Base-by-base conservation (phyloP, 208 protist genomes). In the Leishmania lainsoni region DNA sequence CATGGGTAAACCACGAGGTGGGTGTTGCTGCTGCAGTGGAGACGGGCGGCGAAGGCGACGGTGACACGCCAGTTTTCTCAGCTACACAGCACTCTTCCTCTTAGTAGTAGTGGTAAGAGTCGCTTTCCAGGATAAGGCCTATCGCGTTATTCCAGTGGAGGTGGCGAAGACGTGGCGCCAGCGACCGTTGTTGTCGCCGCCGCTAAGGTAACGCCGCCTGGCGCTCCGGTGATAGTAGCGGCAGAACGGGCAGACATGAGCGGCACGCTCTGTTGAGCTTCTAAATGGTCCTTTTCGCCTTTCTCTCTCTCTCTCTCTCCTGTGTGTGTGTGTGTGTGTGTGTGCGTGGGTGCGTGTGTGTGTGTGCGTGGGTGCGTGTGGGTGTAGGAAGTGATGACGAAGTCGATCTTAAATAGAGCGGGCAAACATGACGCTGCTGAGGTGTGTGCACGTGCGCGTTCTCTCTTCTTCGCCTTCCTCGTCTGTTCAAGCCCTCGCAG, bases 61-160 rank as follows among this genome's bases (percentile, higher is more conserved):
- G 5, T 29, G 39, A 29, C 39, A 26, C 39, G 16, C 49, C 20
- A 17, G 6, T 72, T 3, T 5, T 10, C 61, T 39, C 61, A 5
- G 61, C 29, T 29, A 66, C 61, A 17, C 4, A 5, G 17, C n/a
- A 5, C 61, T 22, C 61, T 9, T 48, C 66, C 20, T 51, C 39
- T 8, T 39, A 12, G 75, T 81, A 66, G 79, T 81, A 42, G 77
- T 86, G 84, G 75, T 89, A 84, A 5, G 71, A 68, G 77, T 89
- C 81, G 39, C 72, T 86, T 9, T 81, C 75, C 49, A 86, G 49
- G 56, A 75, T 66, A 5, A 86, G 51, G 0, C 58, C 63, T 10
- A 89, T 45, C 26, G 39, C 80, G 3, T 69, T 52, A n/a, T 86
- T 76, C 80, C 86, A 89, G 39, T 65, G 78, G 61, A 83, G 81